phyloP scores from a whole-genome alignment of 768 basidiomycete species.

The Termitomyces sp. region DNA sequence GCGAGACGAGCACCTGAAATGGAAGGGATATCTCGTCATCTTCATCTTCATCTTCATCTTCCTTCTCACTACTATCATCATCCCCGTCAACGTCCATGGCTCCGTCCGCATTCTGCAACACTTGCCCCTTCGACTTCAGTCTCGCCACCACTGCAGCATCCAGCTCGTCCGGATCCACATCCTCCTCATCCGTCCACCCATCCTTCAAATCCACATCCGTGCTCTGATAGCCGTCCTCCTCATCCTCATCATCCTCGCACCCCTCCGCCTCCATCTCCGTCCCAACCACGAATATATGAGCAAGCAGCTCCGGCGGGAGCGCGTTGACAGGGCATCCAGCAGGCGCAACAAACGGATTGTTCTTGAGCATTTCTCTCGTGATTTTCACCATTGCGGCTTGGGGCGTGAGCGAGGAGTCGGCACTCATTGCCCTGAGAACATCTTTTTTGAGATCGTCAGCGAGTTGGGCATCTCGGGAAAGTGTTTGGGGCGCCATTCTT shows the following conservation, averaged over 20 bases:
- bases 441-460: conserved; percentile 19
- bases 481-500: conserved; percentile 18
- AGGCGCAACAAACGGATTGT: conserved; percentile 46
- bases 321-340: conserved; percentile 44
- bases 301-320: conserved; percentile 52
- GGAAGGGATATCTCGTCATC: conserved; percentile 14
- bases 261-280: conserved; percentile 29
- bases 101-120: conserved; percentile 16
- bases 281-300: conserved; percentile 48
- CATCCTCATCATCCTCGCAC: conserved; percentile 26
- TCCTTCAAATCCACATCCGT: conserved; percentile 28
- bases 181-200: conserved; percentile 17
- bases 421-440: conserved; percentile 18
- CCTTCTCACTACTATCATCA: conserved; percentile 6
- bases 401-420: conserved; percentile 22
- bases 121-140: conserved; percentile 10
- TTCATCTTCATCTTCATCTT: conserved; percentile 3
- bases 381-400: conserved; percentile 27
- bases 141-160: conserved; percentile 14
- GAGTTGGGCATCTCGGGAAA: conserved; percentile 16
- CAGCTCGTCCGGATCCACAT: conserved; percentile 5
- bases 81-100: conserved; percentile 14
- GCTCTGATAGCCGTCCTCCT: conserved; percentile 25
- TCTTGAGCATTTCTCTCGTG: conserved; percentile 28
- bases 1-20: conserved; percentile 54